Evolutionary conservation across 768 basidiomycete genomes (phyloP), one percentile per base, ranked within the genome.

Genomic region (Rickenella mellea): DNA sequence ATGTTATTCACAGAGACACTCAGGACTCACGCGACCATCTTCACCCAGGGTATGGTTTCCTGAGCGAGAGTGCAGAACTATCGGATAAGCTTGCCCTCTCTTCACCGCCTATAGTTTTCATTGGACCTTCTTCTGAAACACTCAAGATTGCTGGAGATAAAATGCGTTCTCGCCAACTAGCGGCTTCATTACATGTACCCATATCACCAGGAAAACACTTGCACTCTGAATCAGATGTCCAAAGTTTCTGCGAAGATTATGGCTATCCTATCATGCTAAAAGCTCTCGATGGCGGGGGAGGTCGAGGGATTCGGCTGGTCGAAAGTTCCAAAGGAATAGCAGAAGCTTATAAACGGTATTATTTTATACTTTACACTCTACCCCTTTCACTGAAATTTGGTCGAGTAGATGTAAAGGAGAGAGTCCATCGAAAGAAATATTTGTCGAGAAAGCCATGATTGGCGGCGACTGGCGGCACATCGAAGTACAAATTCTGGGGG

Each of bases 201-300:
- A 58, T 63, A 12, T 50, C 62, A 6, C 55, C 53, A 1, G 63
- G 63, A 7, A 47, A 46, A 1, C 39, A 21, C 11, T 45, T 62
- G 7, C 47, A 55, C 1, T 46, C 39, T 1, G 53, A 54, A 1
- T 45, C 50, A 4, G 56, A 58, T 14, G 42, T 55, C 50, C 15
- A 51, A 47, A 25, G 33, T 17, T 51, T 56, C 15, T 56, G 55
- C 1, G 38, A 44, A 8, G 22, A 33, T 11, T 50, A 62, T 17
- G 66, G 65, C 4, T 69, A 51, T 29, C 63, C 63, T 0, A 53
- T 61, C 9, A 53, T 62, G 46, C 50, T 62, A 47, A 62, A 62
- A 47, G 61, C 62, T 0, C 55, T 57, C 0, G 59, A 56, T 3
- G 63, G 63, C 14, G 63, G 63, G 0, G 63, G 63, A 10, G 63